These are phyloP conservation scores for Lablab purpureus DNA, from an alignment of 306 rosid genomes.

Conservation along the genomic window DNA sequence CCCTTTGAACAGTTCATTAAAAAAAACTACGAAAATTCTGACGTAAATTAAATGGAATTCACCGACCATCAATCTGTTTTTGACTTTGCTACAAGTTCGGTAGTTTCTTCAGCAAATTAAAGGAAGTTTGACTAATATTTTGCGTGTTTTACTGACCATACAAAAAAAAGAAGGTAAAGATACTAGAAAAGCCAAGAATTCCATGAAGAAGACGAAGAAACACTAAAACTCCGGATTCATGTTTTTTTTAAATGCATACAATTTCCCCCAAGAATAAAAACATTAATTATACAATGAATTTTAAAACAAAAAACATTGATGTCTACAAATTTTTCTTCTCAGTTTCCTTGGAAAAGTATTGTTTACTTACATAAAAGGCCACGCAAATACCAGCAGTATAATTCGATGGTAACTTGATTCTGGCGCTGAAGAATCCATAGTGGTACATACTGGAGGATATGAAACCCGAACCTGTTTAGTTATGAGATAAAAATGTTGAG, in stretches of 20 bases:
- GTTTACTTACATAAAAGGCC: slow-evolving; percentile 80
- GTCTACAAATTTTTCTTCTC: neutral
- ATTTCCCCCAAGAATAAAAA: neutral
- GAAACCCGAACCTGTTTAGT: slow-evolving; percentile 82
- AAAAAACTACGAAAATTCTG: neutral
- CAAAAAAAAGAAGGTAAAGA: neutral
- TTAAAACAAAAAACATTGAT: neutral
- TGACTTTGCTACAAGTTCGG: slow-evolving; percentile 37
- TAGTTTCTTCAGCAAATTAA: slow-evolving; percentile 26
- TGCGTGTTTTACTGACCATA: slow-evolving; percentile 25
- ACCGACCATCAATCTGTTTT: slow-evolving; percentile 15
- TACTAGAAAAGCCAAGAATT: no score
- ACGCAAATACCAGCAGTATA: slow-evolving; percentile 89
- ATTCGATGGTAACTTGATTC: slow-evolving; percentile 86
- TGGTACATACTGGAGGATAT: slow-evolving; percentile 80
- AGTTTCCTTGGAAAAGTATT: slow-evolving; percentile 3
- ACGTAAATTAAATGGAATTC: slow-evolving; percentile 7
- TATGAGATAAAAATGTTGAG: neutral
- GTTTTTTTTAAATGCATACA: neutral
- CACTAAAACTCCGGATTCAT: neutral
- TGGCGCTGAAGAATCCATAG: slow-evolving; percentile 95
- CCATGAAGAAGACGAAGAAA: slow-evolving; percentile 24
- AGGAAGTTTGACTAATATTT: slow-evolving; percentile 34
- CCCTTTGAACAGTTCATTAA: neutral
- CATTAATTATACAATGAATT: neutral